Evolutionary conservation across 768 basidiomycete genomes (phyloP).

Genomic region (Psilocybe subaeruginosa): DNA sequence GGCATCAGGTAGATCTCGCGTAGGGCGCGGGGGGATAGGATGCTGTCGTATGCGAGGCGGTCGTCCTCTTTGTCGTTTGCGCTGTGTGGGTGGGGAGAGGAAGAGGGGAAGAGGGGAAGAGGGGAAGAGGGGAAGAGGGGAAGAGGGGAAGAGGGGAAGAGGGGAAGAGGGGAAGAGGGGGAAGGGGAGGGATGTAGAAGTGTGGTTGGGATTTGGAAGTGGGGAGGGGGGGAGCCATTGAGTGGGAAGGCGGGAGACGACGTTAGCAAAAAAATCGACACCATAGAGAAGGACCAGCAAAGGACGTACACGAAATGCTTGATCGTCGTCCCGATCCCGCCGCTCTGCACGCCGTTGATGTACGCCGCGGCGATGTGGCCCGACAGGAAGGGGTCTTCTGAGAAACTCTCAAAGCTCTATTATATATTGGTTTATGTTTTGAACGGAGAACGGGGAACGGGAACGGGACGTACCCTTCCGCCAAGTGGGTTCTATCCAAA

Average conservation of each 20-base stretch:
- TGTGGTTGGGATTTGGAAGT: no score
- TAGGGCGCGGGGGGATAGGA: slow-evolving; percentile 63
- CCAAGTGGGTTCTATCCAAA: slow-evolving; percentile 64
- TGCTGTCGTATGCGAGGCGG: slow-evolving; percentile 67
- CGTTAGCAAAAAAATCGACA: neutral
- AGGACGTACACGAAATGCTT: slow-evolving; percentile 77
- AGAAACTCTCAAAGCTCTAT: slow-evolving; percentile 78
- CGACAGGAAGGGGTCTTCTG: slow-evolving; percentile 77
- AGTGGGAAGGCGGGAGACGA: neutral
- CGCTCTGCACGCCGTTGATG: slow-evolving; percentile 74
- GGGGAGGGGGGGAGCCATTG: no score
- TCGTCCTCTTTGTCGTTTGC: slow-evolving; percentile 86
- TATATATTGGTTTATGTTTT: neutral
- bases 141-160: neutral
- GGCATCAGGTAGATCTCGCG: slow-evolving; percentile 79
- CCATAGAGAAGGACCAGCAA: slow-evolving; percentile 2
- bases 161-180: neutral
- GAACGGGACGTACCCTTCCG: slow-evolving; percentile 50
- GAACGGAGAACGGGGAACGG: neutral
- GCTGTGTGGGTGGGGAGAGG: slow-evolving; percentile 29
- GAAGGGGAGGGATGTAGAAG: no score
- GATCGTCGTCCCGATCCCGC: slow-evolving; percentile 77
- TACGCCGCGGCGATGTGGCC: slow-evolving; percentile 74
- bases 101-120: neutral
- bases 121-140: no score